Conservation (phyloP, 441 rosid genomes). For the Arabidopsis hybrid region DNA sequence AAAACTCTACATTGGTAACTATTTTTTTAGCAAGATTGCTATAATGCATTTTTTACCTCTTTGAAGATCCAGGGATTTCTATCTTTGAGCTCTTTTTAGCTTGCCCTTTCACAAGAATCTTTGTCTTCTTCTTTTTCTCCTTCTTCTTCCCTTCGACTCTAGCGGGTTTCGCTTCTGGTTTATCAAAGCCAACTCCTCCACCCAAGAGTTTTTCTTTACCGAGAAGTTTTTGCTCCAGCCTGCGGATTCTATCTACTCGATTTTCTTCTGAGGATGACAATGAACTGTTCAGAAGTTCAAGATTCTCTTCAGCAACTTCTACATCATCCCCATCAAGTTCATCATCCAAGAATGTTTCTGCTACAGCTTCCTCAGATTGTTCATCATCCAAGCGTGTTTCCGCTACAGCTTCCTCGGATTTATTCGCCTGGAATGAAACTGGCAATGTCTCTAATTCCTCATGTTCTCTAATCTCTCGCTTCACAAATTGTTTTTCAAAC, state of each 20-base stretch:
- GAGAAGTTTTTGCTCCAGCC: conserved; percentile 42
- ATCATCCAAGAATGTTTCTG: conserved; percentile 40
- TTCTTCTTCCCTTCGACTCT: conserved; percentile 30
- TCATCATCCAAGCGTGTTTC: conserved; percentile 46
- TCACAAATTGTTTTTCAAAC: conserved; percentile 30
- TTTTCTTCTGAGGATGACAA: conserved; percentile 32
- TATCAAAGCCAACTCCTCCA: conserved; percentile 33
- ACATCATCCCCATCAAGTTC: conserved; percentile 38
- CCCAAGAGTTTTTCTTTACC: conserved; percentile 39
- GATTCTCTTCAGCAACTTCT: conserved; percentile 34
- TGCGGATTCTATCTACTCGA: conserved; percentile 40
- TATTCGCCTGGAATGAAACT: conserved; percentile 18
- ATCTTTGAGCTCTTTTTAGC: conserved; percentile 51
- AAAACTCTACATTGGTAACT: not conserved
- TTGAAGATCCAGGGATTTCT: conserved; percentile 74
- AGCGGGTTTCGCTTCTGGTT: conserved; percentile 15
- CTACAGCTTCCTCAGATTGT: conserved; percentile 26
- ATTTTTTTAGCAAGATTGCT: conserved; percentile 19
- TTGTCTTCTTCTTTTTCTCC: conserved; percentile 38
- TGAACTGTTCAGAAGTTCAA: conserved; percentile 39
- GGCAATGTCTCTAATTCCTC: not conserved
- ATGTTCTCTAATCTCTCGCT: conserved; percentile 22
- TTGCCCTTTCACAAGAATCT: conserved; percentile 44
- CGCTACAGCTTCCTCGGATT: conserved; percentile 26
- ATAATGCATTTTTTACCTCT: conserved; percentile 53